Evolutionary conservation across 768 basidiomycete species (phyloP), one percentile per base, ranked within the genome.

Genomic region (Plicaturopsis crispa): DNA sequence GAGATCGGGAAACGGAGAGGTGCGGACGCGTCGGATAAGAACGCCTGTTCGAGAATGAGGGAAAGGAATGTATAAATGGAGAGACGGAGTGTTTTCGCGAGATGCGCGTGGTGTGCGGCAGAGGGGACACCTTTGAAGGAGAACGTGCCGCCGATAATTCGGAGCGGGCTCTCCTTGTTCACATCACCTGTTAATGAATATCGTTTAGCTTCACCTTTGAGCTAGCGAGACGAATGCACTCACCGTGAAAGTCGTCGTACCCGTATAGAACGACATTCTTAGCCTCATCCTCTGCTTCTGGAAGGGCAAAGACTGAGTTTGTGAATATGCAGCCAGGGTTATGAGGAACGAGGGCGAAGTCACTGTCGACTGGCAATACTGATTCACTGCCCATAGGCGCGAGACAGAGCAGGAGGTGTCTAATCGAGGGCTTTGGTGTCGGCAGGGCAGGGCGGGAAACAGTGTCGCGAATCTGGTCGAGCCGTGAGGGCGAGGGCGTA

Each of bases 61-160:
- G 78, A 75, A 1, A 80, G 63, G 47, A 78, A 72, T 6, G 66
- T 51, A 50, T 75, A 81, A 12, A 75, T 56, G 0, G 69, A 49
- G 7, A 82, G 46, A 12, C 72, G 68, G 12, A 85, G 71, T 13
- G 73, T 57, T 31, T 62, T 66, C 34, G 56, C 53, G 0, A 85
- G 62, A 1, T 64, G 41, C 3, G 48, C 44, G 45, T 79, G 65
- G 38, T 75, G 69, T 4, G 49, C 22, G 1, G 57, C 50, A 1
- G 72, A 69, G 10, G 53, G 54, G 11, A 70, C 47, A 7, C 72
- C 76, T 43, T 60, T 63, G 42, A 84, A 63, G 1, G 60, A 50
- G 50, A 85, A 84, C 1, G 72, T 78, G 0, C 81, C 82, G 4
- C 82, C 81, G 6, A 83, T 66, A 22, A 80, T 52, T 19, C 57